Conservation (phyloP, 2,329 filamentous ascomycete genomes). For the Sclerotinia nivalis region DNA sequence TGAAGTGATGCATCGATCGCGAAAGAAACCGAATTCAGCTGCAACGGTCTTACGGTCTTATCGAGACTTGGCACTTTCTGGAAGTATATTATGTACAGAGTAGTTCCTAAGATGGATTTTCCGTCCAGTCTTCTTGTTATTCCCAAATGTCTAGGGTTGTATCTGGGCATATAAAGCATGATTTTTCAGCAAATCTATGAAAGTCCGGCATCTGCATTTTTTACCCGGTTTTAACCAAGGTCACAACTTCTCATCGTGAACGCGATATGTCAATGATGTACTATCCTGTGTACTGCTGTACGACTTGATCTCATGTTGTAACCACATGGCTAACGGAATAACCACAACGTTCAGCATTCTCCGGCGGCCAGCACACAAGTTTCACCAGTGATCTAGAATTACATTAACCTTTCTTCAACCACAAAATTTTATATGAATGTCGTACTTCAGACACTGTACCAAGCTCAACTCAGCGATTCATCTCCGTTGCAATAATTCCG, state of each 20-base stretch:
- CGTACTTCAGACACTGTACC: conserved; percentile 3
- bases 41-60: background rate
- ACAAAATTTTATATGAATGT: background rate
- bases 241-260: conserved; percentile 4
- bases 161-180: background rate
- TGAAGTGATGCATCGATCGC: conserved; percentile 9
- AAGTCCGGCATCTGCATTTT: conserved; percentile 2
- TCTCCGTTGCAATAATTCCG: conserved; percentile 14
- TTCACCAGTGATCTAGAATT: conserved; percentile 12
- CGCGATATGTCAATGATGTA: background rate
- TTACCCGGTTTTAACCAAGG: background rate
- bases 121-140: background rate
- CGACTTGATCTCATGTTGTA: conserved; percentile 6
- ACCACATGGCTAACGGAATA: background rate
- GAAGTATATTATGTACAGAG: background rate
- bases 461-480: conserved; percentile 5
- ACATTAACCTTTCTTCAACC: background rate
- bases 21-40: background rate
- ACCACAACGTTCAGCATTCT: conserved; percentile 16
- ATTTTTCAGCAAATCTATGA: background rate
- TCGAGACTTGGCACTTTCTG: background rate
- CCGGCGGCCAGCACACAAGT: conserved; percentile 16
- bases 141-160: background rate
- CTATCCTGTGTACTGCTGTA: background rate
- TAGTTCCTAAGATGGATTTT: background rate